Percentiles rank a stretch among this genome's conserved stretches.
phyloP scores from a whole-genome alignment of 2,329 filamentous ascomycete genomes.

The Ophiostoma sp. region DNA sequence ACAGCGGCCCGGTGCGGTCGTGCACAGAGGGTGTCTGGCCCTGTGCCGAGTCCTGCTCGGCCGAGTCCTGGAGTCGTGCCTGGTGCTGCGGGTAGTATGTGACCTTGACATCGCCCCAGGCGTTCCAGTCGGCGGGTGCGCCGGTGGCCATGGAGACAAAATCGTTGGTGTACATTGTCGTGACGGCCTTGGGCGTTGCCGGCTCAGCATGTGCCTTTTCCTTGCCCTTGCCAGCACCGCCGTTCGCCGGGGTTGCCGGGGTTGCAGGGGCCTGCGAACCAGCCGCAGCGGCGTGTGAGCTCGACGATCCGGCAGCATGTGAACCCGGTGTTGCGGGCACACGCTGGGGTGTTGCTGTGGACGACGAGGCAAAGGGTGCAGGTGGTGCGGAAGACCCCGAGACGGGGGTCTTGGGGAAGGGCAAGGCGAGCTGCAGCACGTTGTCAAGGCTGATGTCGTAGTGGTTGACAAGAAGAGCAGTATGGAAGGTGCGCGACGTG shows the following conservation, averaged over 20 bases:
- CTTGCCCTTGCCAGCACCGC: slow-evolving; percentile 57
- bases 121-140: slow-evolving; percentile 54
- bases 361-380: slow-evolving; percentile 4
- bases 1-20: slow-evolving; percentile 26
- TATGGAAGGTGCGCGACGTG: slow-evolving; percentile 60
- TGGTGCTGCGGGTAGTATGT: slow-evolving; percentile 62
- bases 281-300: slow-evolving; percentile 28
- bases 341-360: slow-evolving; percentile 11
- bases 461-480: slow-evolving; percentile 73
- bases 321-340: neutral
- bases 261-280: slow-evolving; percentile 45
- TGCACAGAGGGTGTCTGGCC: neutral
- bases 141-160: slow-evolving; percentile 64
- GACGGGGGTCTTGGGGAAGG: slow-evolving; percentile 69
- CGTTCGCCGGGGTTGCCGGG: slow-evolving; percentile 37
- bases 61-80: slow-evolving; percentile 27
- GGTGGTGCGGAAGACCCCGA: slow-evolving; percentile 41
- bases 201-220: slow-evolving; percentile 52
- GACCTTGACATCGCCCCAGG: slow-evolving; percentile 75
- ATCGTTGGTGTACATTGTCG: slow-evolving; percentile 73
- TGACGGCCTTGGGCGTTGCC: slow-evolving; percentile 42
- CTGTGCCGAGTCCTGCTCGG: slow-evolving; percentile 20
- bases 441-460: slow-evolving; percentile 75
- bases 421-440: slow-evolving; percentile 74
- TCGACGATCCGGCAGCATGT: neutral